Percentiles rank a stretch among this genome's conserved stretches.
phyloP scores from a whole-genome alignment of 306 rosid genomes.

The Malus domestica region DNA sequence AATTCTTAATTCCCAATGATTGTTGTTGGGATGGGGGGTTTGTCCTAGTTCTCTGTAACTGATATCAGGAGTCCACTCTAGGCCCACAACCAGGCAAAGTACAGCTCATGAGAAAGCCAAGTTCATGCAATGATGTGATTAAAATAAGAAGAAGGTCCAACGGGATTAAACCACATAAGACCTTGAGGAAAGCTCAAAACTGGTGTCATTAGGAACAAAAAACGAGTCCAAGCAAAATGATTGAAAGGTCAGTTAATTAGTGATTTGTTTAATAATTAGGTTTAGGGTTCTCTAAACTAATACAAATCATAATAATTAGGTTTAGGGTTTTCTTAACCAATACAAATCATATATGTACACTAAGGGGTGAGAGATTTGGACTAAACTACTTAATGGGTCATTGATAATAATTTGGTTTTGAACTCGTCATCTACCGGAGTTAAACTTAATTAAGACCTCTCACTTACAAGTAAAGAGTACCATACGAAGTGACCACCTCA shows the following conservation, averaged over 20 bases:
- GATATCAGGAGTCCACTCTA: conserved; percentile 51
- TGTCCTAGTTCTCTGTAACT: conserved; percentile 51
- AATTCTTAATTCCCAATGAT: conserved; percentile 37
- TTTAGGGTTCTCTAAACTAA: neutral
- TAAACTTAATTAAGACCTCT: neutral
- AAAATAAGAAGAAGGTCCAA: conserved; percentile 24
- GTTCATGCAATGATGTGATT: conserved; percentile 35
- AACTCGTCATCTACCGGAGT: neutral
- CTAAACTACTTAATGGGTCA: too few relatives aligned
- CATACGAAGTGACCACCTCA: neutral
- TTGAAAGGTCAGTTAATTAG: conserved; percentile 23
- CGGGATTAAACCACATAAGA: conserved; percentile 18
- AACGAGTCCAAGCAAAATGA: conserved; percentile 32
- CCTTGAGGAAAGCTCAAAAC: conserved; percentile 2
- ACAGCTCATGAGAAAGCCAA: conserved; percentile 53
- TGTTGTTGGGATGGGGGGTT: conserved; percentile 21
- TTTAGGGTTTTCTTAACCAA: too few relatives aligned
- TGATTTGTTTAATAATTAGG: conserved; percentile 21
- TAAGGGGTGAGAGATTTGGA: too few relatives aligned
- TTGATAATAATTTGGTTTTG: neutral
- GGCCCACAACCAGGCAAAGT: conserved; percentile 31
- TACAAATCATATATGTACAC: too few relatives aligned
- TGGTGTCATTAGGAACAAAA: neutral
- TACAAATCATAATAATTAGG: too few relatives aligned
- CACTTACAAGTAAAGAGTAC: neutral